Evolutionary conservation across 1,284 basidiomycete genomes (phyloP), one percentile per base, ranked within the genome.

Genomic region (Pseudomicrostroma phylloplanum): DNA sequence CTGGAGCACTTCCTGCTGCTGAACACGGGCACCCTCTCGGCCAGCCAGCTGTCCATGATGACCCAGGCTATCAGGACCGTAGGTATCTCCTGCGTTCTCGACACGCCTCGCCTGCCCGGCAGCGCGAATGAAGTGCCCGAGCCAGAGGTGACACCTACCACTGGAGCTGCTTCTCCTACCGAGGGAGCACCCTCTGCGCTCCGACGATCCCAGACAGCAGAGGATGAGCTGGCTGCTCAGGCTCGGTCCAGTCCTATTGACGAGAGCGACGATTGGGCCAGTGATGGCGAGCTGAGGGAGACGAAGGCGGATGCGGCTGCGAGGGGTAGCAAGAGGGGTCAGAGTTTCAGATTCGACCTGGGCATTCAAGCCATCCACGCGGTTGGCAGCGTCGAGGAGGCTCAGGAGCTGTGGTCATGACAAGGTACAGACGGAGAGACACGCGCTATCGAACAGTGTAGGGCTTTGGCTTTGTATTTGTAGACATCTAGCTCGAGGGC

Each of bases 1-100:
- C 86, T 93, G 71, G 81, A 84, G 59, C 86, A 85, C 67, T 94
- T 94, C 74, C 86, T 91, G 17, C 82, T 90, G 56, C 92, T 90
- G 26, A 92, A 91, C 72, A 84, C 86, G 0, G 92, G 91, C 2
- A 86, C 90, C 73, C 80, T 91, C 54, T 82, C 84, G 41, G 86
- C 77, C 43, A 74, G 75, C 53, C 81, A 90, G 69, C 84, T 92
- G 42, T 80, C 80, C 57, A 91, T 94, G 88, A 84, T 86, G 74
- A 83, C 85, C 17, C 87, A 91, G 66, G 86, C 85, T 60, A 81
- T 94, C 13, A 84, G 88, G 58, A 90, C 88, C 15, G 82, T 94
- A 15, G 92, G 92, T 2, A 87, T 94, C 40, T 90, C 89, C 8
- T 72, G 67, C 4, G 61, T 76, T 8, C 65, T 78, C 41, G 70